Evolutionary conservation across 768 basidiomycete genomes (phyloP), one percentile per base, ranked within the genome.

Genomic region (Naganishia friedmannii): DNA sequence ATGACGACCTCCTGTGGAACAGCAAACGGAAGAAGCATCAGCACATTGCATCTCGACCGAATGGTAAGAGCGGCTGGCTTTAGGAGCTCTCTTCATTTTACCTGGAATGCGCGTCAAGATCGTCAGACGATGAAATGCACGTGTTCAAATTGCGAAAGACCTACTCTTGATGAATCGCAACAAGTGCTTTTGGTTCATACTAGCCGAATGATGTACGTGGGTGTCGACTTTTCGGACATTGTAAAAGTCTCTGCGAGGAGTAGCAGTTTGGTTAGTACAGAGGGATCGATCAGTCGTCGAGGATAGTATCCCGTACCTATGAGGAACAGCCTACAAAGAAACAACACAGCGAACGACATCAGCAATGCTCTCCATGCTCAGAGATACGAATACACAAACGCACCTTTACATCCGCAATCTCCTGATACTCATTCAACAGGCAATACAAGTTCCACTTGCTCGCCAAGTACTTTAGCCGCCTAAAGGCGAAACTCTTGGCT

Each of bases 171-270:
- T 97, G 83, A 99, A 98, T 10, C 96, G 92, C 15, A 99, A 83
- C 23, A 99, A 83, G 83, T 99, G 96, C 81, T 99, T 99, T 81
- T 99, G 96, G 79, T 99, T 99, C 94, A 98, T 97, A 82, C 92
- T 91, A 71, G 94, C 96, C 3, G 95, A 95, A 79, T 98, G 92
- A 77, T 99, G 96, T 32, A 99, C 92, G 81, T 99, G 96, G 9
- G 96, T 99, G 78, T 99, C 96, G 70, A 99, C 96, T 80, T 99
- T 99, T 29, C 96, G 88, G 63, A 93, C 85, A 79, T 99, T 99
- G 82, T 99, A 99, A 75, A 99, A 97, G 82, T 99, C 96, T 70
- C 95, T 94, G 77, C n/a, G n/a, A 3, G 23, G 3, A 12, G 48
- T 26, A 21, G 6, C 70, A 39, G n/a, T 7, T 9, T 2, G 45